Conservation (phyloP, 164 flowering plant species). For the Umbilicus rupestris region DNA sequence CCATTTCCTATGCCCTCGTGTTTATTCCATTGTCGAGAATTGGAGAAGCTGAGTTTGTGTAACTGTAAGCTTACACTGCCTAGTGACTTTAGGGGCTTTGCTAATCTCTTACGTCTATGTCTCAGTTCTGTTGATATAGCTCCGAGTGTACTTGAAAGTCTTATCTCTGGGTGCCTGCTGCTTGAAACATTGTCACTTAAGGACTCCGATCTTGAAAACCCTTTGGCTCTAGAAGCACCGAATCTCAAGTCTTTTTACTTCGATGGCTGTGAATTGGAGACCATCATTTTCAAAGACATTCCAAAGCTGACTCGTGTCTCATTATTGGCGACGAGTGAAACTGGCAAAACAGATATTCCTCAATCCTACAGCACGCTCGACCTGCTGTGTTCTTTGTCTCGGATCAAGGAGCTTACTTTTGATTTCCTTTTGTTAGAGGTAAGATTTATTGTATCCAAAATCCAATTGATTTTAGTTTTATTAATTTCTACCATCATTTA, state of each 20-base stretch:
- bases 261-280: not conserved
- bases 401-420: not conserved
- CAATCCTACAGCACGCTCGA: not conserved
- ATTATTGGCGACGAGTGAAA: not conserved
- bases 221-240: not conserved
- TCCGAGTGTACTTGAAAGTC: not conserved
- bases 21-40: not conserved
- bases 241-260: not conserved
- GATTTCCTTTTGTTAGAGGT: conserved; percentile 3
- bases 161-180: not conserved
- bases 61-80: not conserved
- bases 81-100: not conserved
- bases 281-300: not conserved
- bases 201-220: not conserved
- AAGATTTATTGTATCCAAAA: not conserved
- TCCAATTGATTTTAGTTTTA: too few species aligned
- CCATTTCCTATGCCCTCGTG: not conserved
- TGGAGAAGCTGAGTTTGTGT: not conserved
- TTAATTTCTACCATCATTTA: not conserved
- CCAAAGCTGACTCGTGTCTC: not conserved
- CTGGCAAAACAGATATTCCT: not conserved
- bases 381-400: not conserved
- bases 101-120: not conserved
- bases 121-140: not conserved
- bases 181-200: not conserved